Conservation (phyloP, 495 filamentous ascomycete species). For the Choiromyces venosus region DNA sequence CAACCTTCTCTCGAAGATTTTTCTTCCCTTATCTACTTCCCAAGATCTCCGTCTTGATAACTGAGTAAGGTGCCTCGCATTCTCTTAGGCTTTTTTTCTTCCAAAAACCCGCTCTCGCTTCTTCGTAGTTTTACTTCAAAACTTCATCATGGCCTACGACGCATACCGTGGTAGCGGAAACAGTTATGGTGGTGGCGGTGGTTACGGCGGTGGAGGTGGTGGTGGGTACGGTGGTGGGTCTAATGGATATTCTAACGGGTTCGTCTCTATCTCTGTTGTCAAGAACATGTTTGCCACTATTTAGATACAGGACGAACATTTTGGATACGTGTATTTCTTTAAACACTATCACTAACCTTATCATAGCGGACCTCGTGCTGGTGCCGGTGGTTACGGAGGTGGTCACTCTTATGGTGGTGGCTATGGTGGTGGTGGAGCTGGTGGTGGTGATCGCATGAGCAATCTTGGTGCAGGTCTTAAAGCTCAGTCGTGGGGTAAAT, state of each 20-base stretch:
- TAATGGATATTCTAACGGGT: slow-evolving; percentile 45
- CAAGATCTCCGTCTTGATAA: slow-evolving; percentile 19
- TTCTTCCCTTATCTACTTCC: slow-evolving; percentile 24
- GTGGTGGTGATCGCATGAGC: slow-evolving; percentile 86
- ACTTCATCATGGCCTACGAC: slow-evolving; percentile 39
- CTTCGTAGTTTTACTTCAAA: slow-evolving; percentile 3
- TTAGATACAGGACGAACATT: slow-evolving; percentile 26
- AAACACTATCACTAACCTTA: slow-evolving; percentile 18
- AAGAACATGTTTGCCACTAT: slow-evolving; percentile 31
- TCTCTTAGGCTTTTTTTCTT: slow-evolving; percentile 17
- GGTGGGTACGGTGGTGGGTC: slow-evolving; percentile 39
- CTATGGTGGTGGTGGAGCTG: slow-evolving; percentile 48
- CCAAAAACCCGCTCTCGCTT: slow-evolving; percentile 16
- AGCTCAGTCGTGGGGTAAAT: slow-evolving; percentile 79
- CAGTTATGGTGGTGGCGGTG: slow-evolving; percentile 22
- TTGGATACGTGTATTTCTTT: not conserved
- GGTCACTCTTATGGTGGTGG: slow-evolving; percentile 54
- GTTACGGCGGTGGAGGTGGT: slow-evolving; percentile 43
- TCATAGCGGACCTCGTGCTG: slow-evolving; percentile 41
- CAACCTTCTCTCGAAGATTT: slow-evolving; percentile 29
- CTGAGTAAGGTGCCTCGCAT: slow-evolving; percentile 6
- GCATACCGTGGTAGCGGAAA: slow-evolving; percentile 37
- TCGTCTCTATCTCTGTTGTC: slow-evolving; percentile 21
- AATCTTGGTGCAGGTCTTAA: slow-evolving; percentile 80
- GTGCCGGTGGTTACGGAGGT: slow-evolving; percentile 49